A percentile compares a stretch with the other conserved stretches of the same genome.
These are phyloP conservation scores for Microbotryum violaceum DNA, from an alignment of 1,284 basidiomycete genomes.

Conservation along the genomic window DNA sequence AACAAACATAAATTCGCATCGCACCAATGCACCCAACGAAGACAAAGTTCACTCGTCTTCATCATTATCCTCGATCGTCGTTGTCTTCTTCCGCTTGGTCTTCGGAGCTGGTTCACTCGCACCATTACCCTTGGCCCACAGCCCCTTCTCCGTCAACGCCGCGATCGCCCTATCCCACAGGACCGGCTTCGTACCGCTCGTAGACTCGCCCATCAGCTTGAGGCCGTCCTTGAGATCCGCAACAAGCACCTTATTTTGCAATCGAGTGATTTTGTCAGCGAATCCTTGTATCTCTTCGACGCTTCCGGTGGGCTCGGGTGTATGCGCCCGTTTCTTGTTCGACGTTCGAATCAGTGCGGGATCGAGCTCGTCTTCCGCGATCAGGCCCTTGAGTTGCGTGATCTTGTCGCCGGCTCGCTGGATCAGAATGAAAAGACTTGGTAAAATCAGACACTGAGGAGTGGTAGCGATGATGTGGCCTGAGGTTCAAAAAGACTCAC, in stretches of 20 bases:
- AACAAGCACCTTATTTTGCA: conserved; percentile 10
- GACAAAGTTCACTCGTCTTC: too few relatives aligned
- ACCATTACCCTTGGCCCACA: not conserved
- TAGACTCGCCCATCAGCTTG: conserved; percentile 12
- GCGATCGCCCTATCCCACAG: conserved; percentile 12
- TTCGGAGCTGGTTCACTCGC: not conserved
- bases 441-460: too few relatives aligned
- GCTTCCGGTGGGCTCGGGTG: conserved; percentile 2
- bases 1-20: too few relatives aligned
- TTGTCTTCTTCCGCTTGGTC: not conserved
- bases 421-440: too few relatives aligned
- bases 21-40: too few relatives aligned
- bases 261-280: not conserved
- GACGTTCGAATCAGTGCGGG: conserved; percentile 8
- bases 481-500: conserved; percentile 3
- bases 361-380: conserved; percentile 18
- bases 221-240: conserved; percentile 25
- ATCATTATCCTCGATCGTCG: not conserved
- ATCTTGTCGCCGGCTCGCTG: conserved; percentile 16
- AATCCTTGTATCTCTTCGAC: not conserved
- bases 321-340: conserved; percentile 3
- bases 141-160: conserved; percentile 14
- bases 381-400: conserved; percentile 3
- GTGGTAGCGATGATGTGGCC: not conserved
- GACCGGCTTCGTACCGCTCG: conserved; percentile 24